A percentile compares a stretch with the other conserved stretches of the same genome.
These are phyloP conservation scores for Pythium biforme DNA, from an alignment of 352 stramenopile species.

Conservation along the genomic window DNA sequence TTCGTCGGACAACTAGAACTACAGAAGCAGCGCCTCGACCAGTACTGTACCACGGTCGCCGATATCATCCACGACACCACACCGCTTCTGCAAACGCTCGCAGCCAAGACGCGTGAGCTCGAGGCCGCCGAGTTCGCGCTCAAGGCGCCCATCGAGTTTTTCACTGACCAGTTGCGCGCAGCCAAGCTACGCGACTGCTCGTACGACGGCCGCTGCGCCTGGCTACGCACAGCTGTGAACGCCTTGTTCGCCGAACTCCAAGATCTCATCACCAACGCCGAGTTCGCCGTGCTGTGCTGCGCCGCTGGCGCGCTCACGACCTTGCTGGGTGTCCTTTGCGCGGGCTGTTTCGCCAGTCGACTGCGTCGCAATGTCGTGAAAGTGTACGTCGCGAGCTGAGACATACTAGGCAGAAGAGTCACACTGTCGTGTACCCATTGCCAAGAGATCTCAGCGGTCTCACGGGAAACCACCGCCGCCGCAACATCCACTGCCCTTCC, in stretches of 20 bases:
- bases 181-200: constrained; percentile 62
- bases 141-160: constrained; percentile 57
- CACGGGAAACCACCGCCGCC: no score
- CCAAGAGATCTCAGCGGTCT: no score
- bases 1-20: constrained; percentile 44
- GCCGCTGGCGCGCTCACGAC: constrained; percentile 26
- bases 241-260: constrained; percentile 48
- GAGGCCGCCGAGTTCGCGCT: constrained; percentile 57
- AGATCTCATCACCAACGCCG: constrained; percentile 35
- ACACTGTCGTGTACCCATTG: no score
- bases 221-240: constrained; percentile 46
- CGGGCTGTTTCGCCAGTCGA: constrained; percentile 41
- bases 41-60: constrained; percentile 34
- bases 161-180: constrained; percentile 44
- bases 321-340: constrained; percentile 37
- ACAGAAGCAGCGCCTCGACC: constrained; percentile 41
- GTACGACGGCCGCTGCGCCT: constrained; percentile 56
- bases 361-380: constrained; percentile 56
- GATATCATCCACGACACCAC: constrained; percentile 34
- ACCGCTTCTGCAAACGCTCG: constrained; percentile 38
- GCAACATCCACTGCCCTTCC: no score
- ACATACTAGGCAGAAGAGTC: background rate
- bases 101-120: constrained; percentile 42
- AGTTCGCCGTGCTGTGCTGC: constrained; percentile 37
- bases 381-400: constrained; percentile 43